These are phyloP conservation scores for Myriangium duriaei DNA, from an alignment of 2,329 filamentous ascomycete species.

Conservation along the genomic window DNA sequence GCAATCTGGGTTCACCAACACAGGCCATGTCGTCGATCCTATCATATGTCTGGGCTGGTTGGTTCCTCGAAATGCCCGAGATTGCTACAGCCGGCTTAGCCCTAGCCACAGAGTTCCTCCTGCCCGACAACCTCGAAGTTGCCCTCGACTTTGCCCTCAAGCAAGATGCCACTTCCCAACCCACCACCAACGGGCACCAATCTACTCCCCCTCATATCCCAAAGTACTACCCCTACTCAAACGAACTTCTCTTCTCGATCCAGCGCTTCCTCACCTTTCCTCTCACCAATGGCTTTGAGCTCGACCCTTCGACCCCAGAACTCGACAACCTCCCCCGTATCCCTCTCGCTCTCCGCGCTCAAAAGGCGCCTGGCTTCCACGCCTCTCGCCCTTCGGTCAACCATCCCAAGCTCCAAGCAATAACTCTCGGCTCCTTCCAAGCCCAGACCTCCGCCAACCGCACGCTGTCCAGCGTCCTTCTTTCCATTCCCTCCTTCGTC, in stretches of 20 bases:
- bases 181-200: not conserved
- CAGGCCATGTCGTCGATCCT: conserved; percentile 7
- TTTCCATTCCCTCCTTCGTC: conserved; percentile 5
- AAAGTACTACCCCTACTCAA: conserved; percentile 4
- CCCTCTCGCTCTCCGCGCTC: not conserved
- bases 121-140: conserved; percentile 8
- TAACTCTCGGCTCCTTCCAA: conserved; percentile 7
- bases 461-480: conserved; percentile 7
- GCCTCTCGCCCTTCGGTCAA: conserved; percentile 3
- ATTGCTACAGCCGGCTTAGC: conserved; percentile 4
- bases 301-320: conserved; percentile 2
- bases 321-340: conserved; percentile 2
- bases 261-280: conserved; percentile 8
- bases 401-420: conserved; percentile 7
- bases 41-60: conserved; percentile 5
- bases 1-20: conserved; percentile 5
- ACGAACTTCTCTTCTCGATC: conserved; percentile 4
- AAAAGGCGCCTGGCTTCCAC: not conserved
- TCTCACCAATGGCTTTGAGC: conserved; percentile 5
- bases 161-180: not conserved
- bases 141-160: conserved; percentile 7
- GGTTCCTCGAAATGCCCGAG: conserved; percentile 6
- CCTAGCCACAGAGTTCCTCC: conserved; percentile 4
- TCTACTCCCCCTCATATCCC: not conserved
- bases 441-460: conserved; percentile 6